A percentile compares a stretch with the other conserved stretches of the same genome.
phyloP scores from a whole-genome alignment of 1,284 basidiomycete genomes.

The Cryptococcus sp. region DNA sequence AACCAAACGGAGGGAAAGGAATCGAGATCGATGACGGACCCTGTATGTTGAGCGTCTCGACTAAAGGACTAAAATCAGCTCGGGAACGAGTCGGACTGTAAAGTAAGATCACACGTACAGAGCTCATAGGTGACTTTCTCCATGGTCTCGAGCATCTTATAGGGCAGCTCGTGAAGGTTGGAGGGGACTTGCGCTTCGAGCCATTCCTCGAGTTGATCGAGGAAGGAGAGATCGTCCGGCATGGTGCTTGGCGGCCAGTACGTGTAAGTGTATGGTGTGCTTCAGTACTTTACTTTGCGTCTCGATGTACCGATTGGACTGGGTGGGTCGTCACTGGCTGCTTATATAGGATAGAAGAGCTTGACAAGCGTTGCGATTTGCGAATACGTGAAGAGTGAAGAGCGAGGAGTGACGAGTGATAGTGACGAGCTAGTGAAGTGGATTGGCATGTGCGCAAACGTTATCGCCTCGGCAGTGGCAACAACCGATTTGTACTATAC shows the following conservation, averaged over 20 bases:
- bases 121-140: conserved; percentile 49
- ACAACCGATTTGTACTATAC: too few species aligned
- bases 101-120: conserved; percentile 30
- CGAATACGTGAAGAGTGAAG: too few species aligned
- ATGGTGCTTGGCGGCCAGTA: background rate
- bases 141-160: conserved; percentile 48
- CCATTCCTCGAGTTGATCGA: conserved; percentile 53
- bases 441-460: too few species aligned
- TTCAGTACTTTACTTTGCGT: background rate
- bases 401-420: too few species aligned
- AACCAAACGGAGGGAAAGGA: conserved; percentile 48
- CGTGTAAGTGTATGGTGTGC: background rate
- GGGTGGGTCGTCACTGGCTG: background rate
- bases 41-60: conserved; percentile 50
- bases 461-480: too few species aligned
- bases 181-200: conserved; percentile 48
- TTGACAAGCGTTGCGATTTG: too few species aligned
- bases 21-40: conserved; percentile 50
- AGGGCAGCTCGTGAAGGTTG: conserved; percentile 49
- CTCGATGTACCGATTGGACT: background rate
- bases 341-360: too few species aligned
- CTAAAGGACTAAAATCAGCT: conserved; percentile 17
- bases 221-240: conserved; percentile 37
- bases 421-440: too few species aligned
- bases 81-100: background rate